Percentiles rank a stretch among this genome's conserved stretches.
phyloP scores from a whole-genome alignment of 768 basidiomycete genomes.

The Lentinula guzmanii region DNA sequence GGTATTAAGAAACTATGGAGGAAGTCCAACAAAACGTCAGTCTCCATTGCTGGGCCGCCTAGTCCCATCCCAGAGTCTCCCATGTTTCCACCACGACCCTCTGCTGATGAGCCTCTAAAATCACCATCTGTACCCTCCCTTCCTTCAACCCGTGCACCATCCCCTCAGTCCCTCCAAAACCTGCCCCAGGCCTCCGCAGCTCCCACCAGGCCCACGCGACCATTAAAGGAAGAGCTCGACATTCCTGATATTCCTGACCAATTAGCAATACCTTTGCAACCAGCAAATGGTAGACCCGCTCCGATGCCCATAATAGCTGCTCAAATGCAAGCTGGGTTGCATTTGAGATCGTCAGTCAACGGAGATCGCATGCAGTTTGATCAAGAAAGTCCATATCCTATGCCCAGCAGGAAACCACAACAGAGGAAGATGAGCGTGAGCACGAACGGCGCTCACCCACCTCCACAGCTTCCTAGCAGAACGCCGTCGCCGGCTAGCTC shows the following conservation, averaged over 20 bases:
- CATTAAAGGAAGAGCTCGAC: conserved; percentile 17
- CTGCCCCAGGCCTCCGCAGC: neutral
- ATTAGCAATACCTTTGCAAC: conserved; percentile 5
- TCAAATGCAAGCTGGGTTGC: conserved; percentile 26
- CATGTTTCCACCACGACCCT: conserved; percentile 28
- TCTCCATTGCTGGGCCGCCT: conserved; percentile 15
- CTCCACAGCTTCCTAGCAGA: conserved; percentile 5
- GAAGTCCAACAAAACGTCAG: conserved; percentile 54
- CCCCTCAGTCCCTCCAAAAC: conserved; percentile 13
- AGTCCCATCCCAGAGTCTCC: conserved; percentile 20
- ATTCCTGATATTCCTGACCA: conserved; percentile 14
- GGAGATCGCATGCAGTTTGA: conserved; percentile 56
- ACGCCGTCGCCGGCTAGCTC: conserved; percentile 1
- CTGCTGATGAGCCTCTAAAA: conserved; percentile 29
- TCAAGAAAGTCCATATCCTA: conserved; percentile 68
- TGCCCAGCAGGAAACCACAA: conserved; percentile 20
- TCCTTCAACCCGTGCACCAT: conserved; percentile 22
- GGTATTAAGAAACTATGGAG: conserved; percentile 75
- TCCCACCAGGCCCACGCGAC: conserved; percentile 12
- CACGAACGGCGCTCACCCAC: neutral
- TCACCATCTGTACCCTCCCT: conserved; percentile 20
- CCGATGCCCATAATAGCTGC: conserved; percentile 33
- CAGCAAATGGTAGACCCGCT: neutral
- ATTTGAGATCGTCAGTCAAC: conserved; percentile 15
- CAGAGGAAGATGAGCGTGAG: conserved; percentile 3